Percentiles rank a stretch among this genome's conserved stretches.
phyloP scores from a whole-genome alignment of 139 green algal genomes.

The Coelastrella sp. region DNA sequence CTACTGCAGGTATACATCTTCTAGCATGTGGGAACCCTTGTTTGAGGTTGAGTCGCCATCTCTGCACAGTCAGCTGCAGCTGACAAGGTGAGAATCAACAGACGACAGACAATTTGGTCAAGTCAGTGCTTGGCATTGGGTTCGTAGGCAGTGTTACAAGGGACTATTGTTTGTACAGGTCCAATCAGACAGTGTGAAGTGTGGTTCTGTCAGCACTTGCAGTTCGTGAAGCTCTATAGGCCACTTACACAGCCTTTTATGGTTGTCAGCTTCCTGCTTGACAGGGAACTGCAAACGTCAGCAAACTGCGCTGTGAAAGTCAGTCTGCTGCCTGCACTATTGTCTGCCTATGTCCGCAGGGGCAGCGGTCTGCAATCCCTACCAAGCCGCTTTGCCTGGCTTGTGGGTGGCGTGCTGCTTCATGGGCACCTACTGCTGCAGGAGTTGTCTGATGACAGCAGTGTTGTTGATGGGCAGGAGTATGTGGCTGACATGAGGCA shows the following conservation, averaged over 20 bases:
- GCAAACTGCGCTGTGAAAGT: neutral
- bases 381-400: constrained; percentile 60
- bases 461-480: constrained; percentile 9
- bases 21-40: constrained; percentile 31
- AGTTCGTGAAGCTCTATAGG: too few species aligned
- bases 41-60: constrained; percentile 56
- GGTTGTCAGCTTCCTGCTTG: too few species aligned
- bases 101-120: neutral
- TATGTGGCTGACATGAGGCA: constrained; percentile 49
- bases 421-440: constrained; percentile 60
- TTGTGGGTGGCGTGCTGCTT: constrained; percentile 58
- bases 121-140: too few species aligned
- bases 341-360: neutral
- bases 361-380: neutral
- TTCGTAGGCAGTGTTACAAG: too few species aligned
- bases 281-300: too few species aligned
- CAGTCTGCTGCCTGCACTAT: neutral
- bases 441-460: constrained; percentile 19
- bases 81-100: constrained; percentile 31
- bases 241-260: too few species aligned
- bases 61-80: constrained; percentile 56
- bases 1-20: constrained; percentile 9
- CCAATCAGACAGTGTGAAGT: too few species aligned
- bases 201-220: too few species aligned
- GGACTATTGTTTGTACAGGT: too few species aligned